A percentile compares a stretch with the other conserved stretches of the same genome.
Conservation (phyloP, 164 flowering plant species). For the Chloranthus sessilifolius region DNA sequence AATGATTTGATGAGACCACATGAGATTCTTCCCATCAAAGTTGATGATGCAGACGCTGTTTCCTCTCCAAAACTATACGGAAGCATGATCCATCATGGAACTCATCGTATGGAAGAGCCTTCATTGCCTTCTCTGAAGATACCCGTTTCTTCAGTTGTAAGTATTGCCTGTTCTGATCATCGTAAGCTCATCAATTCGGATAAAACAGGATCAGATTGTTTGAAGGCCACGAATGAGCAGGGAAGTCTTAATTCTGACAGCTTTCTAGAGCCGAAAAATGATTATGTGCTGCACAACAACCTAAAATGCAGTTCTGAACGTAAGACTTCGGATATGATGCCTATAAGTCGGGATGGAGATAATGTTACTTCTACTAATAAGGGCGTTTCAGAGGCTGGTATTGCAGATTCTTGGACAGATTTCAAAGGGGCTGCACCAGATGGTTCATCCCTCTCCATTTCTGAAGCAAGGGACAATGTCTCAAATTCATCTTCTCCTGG, state of each 20-base stretch:
- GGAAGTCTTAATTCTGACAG: constrained; percentile 18
- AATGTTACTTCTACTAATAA: constrained; percentile 10
- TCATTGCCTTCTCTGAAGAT: constrained; percentile 9
- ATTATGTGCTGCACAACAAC: not conserved
- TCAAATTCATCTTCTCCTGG: constrained; percentile 2
- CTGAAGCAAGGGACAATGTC: not conserved
- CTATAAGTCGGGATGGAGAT: constrained; percentile 10
- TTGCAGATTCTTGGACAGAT: not conserved
- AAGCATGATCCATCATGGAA: not conserved
- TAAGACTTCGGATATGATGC: constrained; percentile 5
- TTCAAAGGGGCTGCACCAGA: constrained; percentile 10
- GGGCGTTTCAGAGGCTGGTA: not conserved
- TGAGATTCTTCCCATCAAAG: constrained; percentile 14
- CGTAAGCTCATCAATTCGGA: too few species aligned
- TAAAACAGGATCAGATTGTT: constrained; percentile 12
- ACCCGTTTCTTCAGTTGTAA: constrained; percentile 13
- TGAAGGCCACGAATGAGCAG: constrained; percentile 5
- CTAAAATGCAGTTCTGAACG: constrained; percentile 7
- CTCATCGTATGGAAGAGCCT: constrained; percentile 9
- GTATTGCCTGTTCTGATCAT: not conserved
- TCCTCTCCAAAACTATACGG: constrained; percentile 9
- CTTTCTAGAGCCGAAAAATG: constrained; percentile 9
- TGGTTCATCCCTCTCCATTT: constrained; percentile 1
- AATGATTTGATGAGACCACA: constrained; percentile 13
- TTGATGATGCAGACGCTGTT: constrained; percentile 12